phyloP scores from a whole-genome alignment of 1,139 yeast species.

The Candida buenavistaensis region DNA sequence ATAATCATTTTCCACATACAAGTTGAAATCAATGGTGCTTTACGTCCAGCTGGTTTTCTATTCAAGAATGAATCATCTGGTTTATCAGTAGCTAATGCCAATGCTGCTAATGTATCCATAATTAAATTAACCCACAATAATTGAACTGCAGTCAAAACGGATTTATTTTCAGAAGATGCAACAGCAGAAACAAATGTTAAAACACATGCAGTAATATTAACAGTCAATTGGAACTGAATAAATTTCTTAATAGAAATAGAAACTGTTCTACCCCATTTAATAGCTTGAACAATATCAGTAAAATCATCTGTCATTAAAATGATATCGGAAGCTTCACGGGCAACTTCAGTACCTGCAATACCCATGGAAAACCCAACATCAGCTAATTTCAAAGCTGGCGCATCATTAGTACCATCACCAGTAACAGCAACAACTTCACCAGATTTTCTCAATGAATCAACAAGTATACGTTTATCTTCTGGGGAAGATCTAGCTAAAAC shows the following conservation, averaged over 20 bases:
- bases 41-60: conserved; percentile 82
- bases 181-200: conserved; percentile 94
- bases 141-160: conserved; percentile 96
- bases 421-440: conserved; percentile 98
- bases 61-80: conserved; percentile 81
- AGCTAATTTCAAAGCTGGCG: conserved; percentile 89
- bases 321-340: conserved; percentile 93
- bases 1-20: conserved; percentile 99
- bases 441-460: conserved; percentile 72
- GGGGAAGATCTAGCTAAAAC: conserved; percentile 95
- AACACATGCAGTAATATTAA: conserved; percentile 91
- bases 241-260: conserved; percentile 92
- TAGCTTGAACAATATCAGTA: conserved; percentile 94
- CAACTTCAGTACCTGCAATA: conserved; percentile 90
- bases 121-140: conserved; percentile 95
- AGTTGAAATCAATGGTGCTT: conserved; percentile 75
- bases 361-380: conserved; percentile 97
- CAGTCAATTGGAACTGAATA: conserved; percentile 94
- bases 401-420: conserved; percentile 97
- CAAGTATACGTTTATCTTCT: conserved; percentile 87
- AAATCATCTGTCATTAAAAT: conserved; percentile 95
- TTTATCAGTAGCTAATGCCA: conserved; percentile 96
- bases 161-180: conserved; percentile 70
- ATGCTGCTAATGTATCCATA: conserved; percentile 97
- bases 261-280: conserved; percentile 98